Conservation (phyloP, 306 rosid genomes). For the Quercus wislizeni region DNA sequence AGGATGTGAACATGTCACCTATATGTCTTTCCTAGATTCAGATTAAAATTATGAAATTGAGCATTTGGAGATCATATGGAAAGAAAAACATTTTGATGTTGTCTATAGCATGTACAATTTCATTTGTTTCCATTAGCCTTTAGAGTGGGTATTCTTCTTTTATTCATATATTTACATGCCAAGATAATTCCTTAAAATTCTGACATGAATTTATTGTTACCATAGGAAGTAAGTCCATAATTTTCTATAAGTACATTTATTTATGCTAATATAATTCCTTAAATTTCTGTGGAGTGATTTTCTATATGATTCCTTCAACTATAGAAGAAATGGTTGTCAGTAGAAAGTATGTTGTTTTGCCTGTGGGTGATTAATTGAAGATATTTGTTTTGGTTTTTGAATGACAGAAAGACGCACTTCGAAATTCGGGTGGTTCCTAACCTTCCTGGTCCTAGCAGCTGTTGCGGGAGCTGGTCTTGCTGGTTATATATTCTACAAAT, state of each 20-base stretch:
- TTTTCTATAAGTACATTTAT: not conserved
- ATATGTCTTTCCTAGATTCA: not conserved
- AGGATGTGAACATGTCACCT: not conserved
- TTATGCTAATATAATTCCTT: too few species aligned
- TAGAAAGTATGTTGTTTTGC: not conserved
- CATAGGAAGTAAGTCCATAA: not conserved
- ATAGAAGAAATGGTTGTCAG: not conserved
- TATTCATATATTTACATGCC: too few species aligned
- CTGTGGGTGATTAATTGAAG: not conserved
- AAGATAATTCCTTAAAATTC: too few species aligned
- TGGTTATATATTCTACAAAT: slow-evolving; percentile 88
- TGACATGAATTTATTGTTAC: too few species aligned
- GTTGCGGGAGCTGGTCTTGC: slow-evolving; percentile 59
- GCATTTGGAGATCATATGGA: not conserved
- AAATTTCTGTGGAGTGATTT: not conserved
- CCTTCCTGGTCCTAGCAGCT: slow-evolving; percentile 53
- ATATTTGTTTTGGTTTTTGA: slow-evolving; percentile 1
- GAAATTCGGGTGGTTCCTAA: slow-evolving; percentile 45
- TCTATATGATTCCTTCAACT: not conserved
- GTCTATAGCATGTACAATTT: not conserved
- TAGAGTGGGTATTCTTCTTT: not conserved
- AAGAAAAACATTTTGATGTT: not conserved
- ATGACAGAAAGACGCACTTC: slow-evolving; percentile 72
- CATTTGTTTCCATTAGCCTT: not conserved
- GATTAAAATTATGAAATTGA: not conserved